Evolutionary conservation across 192 early-diverging fungal genomes (phyloP).

Genomic region (Dimargaris cristalligena): DNA sequence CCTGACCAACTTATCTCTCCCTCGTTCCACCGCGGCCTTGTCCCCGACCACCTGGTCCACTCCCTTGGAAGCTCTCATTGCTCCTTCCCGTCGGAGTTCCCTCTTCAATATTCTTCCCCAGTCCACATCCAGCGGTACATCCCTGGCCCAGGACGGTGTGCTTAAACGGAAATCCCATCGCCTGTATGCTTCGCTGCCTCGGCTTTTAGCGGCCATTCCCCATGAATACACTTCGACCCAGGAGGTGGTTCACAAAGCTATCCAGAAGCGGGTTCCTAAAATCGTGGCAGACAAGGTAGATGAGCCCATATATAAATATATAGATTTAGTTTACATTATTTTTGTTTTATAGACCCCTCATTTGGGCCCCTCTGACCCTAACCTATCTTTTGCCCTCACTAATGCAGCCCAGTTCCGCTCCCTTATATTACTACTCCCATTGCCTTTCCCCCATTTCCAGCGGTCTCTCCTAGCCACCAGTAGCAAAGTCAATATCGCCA

Average conservation of each 20-base stretch:
- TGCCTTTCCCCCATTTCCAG: not conserved
- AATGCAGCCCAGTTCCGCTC: not conserved
- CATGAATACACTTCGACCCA: not conserved
- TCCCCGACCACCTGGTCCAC: not conserved
- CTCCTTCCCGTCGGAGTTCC: not conserved
- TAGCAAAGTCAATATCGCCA: not conserved
- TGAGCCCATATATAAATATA: not conserved
- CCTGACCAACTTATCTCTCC: not conserved
- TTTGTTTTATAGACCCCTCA: not conserved
- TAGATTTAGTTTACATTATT: not conserved
- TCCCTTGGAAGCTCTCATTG: not conserved
- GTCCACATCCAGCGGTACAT: not conserved
- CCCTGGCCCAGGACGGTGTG: not conserved
- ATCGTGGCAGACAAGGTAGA: not conserved
- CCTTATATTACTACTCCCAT: not conserved
- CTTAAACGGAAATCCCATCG: not conserved
- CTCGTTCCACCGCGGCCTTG: not conserved
- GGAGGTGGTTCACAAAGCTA: not conserved
- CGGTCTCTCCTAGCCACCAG: not conserved
- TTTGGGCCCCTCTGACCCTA: not conserved
- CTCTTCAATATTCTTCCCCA: not conserved
- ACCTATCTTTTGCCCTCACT: not conserved
- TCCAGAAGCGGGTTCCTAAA: not conserved
- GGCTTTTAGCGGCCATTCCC: not conserved
- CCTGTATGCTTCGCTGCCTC: not conserved